Evolutionary conservation across 2,329 filamentous ascomycete genomes (phyloP).

Genomic region (Fusarium clavum): DNA sequence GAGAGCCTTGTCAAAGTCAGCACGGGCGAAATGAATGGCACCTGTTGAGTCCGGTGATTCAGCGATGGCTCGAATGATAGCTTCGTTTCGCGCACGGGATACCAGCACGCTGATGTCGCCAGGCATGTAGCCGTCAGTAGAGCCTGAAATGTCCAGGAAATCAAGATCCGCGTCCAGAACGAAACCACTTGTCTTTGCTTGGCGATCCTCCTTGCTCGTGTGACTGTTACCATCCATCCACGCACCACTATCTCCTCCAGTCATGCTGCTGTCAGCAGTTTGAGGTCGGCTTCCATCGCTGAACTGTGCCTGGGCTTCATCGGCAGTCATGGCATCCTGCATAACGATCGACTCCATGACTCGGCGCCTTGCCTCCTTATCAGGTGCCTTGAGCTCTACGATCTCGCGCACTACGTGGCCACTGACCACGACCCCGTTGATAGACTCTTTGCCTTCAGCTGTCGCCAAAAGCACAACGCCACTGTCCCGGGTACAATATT

Average conservation of each 20-base stretch:
- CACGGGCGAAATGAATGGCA: constrained; percentile 72
- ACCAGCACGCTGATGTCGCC: constrained; percentile 90
- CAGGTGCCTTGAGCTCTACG: constrained; percentile 86
- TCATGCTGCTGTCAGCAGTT: constrained; percentile 65
- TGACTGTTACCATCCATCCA: constrained; percentile 83
- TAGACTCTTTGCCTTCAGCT: constrained; percentile 89
- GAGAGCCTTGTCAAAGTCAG: constrained; percentile 86
- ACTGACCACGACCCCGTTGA: constrained; percentile 91
- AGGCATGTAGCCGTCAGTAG: constrained; percentile 98
- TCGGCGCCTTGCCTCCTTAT: constrained; percentile 87
- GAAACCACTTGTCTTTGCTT: constrained; percentile 69
- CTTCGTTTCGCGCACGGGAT: constrained; percentile 88
- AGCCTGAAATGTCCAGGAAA: constrained; percentile 90
- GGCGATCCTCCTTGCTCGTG: constrained; percentile 56
- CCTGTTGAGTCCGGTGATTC: constrained; percentile 60
- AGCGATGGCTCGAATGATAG: constrained; percentile 84
- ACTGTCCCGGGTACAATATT: constrained; percentile 84
- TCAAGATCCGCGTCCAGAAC: constrained; percentile 82
- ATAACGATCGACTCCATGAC: constrained; percentile 84
- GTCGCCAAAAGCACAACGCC: constrained; percentile 90
- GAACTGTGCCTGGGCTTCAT: constrained; percentile 53
- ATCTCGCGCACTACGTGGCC: constrained; percentile 95
- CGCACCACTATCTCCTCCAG: constrained; percentile 68
- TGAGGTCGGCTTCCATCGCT: constrained; percentile 65
- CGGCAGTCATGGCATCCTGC: constrained; percentile 59